Evolutionary conservation across 192 early-diverging fungal genomes (phyloP).

Genomic region (Coemansia sp.): DNA sequence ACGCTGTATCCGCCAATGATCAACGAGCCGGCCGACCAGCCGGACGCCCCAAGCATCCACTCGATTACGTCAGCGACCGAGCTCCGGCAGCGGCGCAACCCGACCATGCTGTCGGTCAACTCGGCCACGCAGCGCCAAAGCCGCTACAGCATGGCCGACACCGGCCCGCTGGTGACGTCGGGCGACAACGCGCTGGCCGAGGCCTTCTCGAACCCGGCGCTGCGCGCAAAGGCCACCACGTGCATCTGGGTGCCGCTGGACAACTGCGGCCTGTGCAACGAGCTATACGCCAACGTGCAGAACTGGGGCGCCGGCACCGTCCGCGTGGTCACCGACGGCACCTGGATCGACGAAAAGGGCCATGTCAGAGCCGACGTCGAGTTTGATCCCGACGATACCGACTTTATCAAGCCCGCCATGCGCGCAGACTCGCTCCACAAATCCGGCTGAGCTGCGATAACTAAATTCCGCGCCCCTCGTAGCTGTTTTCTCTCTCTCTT

Average conservation of each 20-base stretch:
- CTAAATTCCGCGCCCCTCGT: no score
- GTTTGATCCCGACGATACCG: slow-evolving; percentile 30
- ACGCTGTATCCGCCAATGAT: background rate
- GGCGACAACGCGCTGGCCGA: slow-evolving; percentile 19
- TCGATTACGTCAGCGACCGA: slow-evolving; percentile 33
- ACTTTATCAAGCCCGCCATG: background rate
- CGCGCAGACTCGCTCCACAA: background rate
- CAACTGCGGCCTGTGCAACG: slow-evolving; percentile 31
- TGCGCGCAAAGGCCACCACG: slow-evolving; percentile 22
- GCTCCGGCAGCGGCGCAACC: slow-evolving; percentile 31
- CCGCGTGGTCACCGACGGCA: slow-evolving; percentile 12
- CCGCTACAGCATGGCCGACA: slow-evolving; percentile 22
- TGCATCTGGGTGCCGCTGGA: slow-evolving; percentile 39
- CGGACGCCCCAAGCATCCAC: slow-evolving; percentile 21
- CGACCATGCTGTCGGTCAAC: background rate
- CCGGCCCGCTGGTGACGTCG: slow-evolving; percentile 1
- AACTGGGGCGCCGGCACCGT: slow-evolving; percentile 23
- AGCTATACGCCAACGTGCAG: slow-evolving; percentile 17
- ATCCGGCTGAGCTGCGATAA: background rate
- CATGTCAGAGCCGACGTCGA: slow-evolving; percentile 37
- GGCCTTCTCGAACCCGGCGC: slow-evolving; percentile 36
- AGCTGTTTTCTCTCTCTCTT: no score
- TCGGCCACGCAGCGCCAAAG: slow-evolving; percentile 10
- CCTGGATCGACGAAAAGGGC: slow-evolving; percentile 34
- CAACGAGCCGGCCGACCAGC: background rate